Percentiles rank a stretch among this genome's conserved stretches.
phyloP scores from a whole-genome alignment of 352 stramenopile genomes.

The Pythium aristosporum region DNA sequence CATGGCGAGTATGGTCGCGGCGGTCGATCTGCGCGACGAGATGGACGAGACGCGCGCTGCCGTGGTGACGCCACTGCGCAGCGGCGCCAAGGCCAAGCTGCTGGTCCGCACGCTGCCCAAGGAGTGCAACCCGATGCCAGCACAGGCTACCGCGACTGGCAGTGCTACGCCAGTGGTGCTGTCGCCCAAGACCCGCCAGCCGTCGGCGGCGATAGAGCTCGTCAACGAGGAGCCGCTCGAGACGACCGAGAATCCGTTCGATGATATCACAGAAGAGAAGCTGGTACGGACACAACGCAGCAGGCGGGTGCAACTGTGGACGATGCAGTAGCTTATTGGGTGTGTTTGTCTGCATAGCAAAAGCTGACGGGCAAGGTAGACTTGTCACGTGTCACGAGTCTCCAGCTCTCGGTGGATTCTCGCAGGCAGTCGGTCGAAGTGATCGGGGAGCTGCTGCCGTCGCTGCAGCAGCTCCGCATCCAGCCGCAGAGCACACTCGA shows the following conservation, averaged over 20 bases:
- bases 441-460: conserved; percentile 75
- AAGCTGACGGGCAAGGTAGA: conserved; percentile 61
- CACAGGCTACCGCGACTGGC: not conserved
- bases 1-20: conserved; percentile 41
- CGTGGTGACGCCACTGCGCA: not conserved
- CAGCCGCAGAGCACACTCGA: conserved; percentile 51
- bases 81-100: conserved; percentile 50
- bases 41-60: conserved; percentile 30
- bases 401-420: conserved; percentile 75
- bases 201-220: not conserved
- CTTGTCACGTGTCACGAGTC: conserved; percentile 46
- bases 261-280: conserved; percentile 78
- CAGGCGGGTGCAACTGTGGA: not conserved
- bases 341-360: conserved; percentile 32
- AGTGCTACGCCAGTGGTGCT: conserved; percentile 18
- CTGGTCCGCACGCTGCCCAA: conserved; percentile 68
- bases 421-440: conserved; percentile 79
- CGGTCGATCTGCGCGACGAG: conserved; percentile 54
- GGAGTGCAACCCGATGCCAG: conserved; percentile 70
- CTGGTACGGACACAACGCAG: conserved; percentile 34
- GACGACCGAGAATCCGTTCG: conserved; percentile 68
- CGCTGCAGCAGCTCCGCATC: conserved; percentile 65
- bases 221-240: not conserved
- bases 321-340: not conserved
- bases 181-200: conserved; percentile 26